These are phyloP conservation scores for Botrytis aclada DNA, from an alignment of 2,329 filamentous ascomycete species.

Conservation along the genomic window DNA sequence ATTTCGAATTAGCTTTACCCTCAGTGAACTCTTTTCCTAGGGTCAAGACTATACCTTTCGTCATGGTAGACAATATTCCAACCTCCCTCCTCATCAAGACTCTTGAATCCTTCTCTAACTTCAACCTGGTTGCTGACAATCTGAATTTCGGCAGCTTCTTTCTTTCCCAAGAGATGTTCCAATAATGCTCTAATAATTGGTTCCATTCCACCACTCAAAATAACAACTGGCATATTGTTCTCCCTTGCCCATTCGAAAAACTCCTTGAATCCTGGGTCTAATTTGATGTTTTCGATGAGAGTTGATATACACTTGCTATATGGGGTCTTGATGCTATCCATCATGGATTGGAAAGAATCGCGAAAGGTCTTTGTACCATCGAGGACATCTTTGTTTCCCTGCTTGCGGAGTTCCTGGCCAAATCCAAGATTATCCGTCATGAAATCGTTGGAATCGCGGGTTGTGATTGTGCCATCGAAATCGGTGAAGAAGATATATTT, in stretches of 20 bases:
- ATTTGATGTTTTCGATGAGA: constrained; percentile 76
- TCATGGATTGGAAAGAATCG: constrained; percentile 87
- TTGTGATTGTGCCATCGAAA: constrained; percentile 94
- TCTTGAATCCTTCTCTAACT: constrained; percentile 58
- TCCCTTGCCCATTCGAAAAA: constrained; percentile 81
- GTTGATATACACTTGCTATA: constrained; percentile 78
- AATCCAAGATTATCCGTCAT: constrained; percentile 92
- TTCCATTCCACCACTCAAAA: constrained; percentile 88
- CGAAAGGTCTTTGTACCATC: constrained; percentile 69
- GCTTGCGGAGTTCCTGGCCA: constrained; percentile 65
- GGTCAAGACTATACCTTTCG: constrained; percentile 56
- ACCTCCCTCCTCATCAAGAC: constrained; percentile 73
- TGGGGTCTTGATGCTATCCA: constrained; percentile 78
- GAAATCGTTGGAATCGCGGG: constrained; percentile 62
- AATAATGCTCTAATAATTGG: constrained; percentile 86
- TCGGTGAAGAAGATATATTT: constrained; percentile 98
- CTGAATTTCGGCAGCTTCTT: constrained; percentile 71
- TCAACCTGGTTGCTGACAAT: constrained; percentile 86
- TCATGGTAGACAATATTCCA: constrained; percentile 91
- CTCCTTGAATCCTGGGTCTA: constrained; percentile 83
- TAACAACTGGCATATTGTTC: constrained; percentile 87
- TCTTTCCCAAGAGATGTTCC: constrained; percentile 71
- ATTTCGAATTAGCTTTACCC: background rate
- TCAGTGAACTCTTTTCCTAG: background rate
- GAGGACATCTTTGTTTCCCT: constrained; percentile 76